Evolutionary conservation across 2,329 filamentous ascomycete species (phyloP), one percentile per base, ranked within the genome.

Genomic region (Aspergillus caelatus): DNA sequence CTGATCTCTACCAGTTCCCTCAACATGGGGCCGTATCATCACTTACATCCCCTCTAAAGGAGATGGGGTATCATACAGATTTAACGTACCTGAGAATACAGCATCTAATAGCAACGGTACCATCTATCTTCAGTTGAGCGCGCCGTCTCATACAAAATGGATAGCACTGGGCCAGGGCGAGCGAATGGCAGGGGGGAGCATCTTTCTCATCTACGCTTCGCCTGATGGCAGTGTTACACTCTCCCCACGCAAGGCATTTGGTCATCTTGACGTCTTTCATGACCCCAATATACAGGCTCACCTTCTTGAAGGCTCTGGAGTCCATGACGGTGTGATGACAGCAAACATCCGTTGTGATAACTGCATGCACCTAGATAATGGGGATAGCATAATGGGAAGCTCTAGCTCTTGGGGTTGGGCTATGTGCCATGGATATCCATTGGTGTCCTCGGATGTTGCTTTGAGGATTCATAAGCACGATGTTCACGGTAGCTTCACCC

Each of bases 121-220:
- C 72, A 81, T 90, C 57, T 90, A 86, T 72, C 82, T 90, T 67
- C 86, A 88, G 71, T 79, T 90, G 62, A 77, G 77, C n/a, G 86
- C 86, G 75, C 63, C 68, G 0, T 30, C 26, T 14, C 36, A 61
- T 12, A 46, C 67, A 30, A 64, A 69, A 54, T 90, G 88, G 88
- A 81, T 88, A n/a, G 84, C 81, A 14, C 77, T 89, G 23, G 88
- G 86, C 34, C 85, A 84, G 30, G 88, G 88, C 55, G 68, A 70
- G 0, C 64, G 68, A 52, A 90, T 90, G 88, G 48, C 72, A 14
- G 84, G 81, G 36, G 75, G 87, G 61, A 84, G 87, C 71, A 87
- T 90, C 64, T 89, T 90, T 72, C 67, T 90, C 70, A 80, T 89
- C 68, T 90, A 90, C 74, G 76, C 84, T 55, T 82, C 88, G 68